These are phyloP conservation scores for Beta corolliflora DNA, from an alignment of 179 eudicot species.

Conservation along the genomic window DNA sequence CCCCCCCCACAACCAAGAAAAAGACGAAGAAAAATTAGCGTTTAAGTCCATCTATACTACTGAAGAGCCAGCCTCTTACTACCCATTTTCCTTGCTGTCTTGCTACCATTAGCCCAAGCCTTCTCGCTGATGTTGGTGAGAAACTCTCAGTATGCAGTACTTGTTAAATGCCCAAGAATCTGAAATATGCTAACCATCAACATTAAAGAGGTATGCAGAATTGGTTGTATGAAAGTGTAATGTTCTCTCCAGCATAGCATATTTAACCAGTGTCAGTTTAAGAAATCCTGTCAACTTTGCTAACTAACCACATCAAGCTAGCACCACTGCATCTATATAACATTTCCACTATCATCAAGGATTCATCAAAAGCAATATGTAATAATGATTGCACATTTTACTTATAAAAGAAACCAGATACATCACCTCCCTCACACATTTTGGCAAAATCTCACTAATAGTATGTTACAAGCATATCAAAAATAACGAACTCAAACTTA, in stretches of 20 bases:
- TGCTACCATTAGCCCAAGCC: not conserved
- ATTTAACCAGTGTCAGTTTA: not conserved
- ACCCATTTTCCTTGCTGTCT: not conserved
- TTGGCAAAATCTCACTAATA: not conserved
- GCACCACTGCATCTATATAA: not conserved
- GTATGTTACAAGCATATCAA: not conserved
- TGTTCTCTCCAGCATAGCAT: not conserved
- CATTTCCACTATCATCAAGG: not conserved
- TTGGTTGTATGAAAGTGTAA: not conserved
- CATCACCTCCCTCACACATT: not conserved
- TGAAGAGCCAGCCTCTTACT: not conserved
- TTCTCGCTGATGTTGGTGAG: not conserved
- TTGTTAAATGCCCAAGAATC: not conserved
- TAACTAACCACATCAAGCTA: not conserved
- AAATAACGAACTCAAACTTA: not conserved
- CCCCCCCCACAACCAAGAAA: not conserved
- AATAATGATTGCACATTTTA: not conserved
- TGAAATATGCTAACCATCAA: not conserved
- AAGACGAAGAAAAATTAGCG: not conserved
- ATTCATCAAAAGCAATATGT: not conserved
- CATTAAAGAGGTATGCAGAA: not conserved
- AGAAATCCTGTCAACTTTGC: not conserved
- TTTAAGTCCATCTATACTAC: not conserved
- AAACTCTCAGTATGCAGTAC: not conserved
- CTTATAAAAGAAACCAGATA: not conserved